These are phyloP conservation scores for Ascodesmis nigricans DNA, from an alignment of 495 filamentous ascomycete genomes.

Conservation along the genomic window DNA sequence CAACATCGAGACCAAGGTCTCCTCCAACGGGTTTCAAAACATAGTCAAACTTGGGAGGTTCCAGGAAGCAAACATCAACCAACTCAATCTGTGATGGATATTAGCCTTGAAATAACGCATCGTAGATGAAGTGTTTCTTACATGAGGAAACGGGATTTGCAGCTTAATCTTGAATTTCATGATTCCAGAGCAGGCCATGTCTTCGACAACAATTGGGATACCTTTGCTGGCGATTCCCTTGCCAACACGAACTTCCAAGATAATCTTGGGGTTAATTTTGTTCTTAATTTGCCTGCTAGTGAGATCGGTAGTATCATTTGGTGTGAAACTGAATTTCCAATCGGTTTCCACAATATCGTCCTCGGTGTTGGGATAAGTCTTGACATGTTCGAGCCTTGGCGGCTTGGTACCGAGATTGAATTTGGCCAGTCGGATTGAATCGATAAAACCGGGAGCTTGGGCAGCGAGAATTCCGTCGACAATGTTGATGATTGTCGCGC, in stretches of 20 bases:
- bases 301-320: constrained; percentile 79
- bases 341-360: constrained; percentile 96
- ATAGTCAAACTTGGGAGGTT: constrained; percentile 62
- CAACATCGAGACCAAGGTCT: constrained; percentile 95
- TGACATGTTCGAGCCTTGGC: constrained; percentile 87
- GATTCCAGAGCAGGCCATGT: constrained; percentile 81
- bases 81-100: constrained; percentile 15
- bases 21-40: constrained; percentile 94
- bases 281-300: constrained; percentile 74
- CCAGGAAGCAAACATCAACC: constrained; percentile 23
- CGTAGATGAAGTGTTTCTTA: constrained; percentile 21
- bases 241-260: constrained; percentile 77
- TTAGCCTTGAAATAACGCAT: constrained; percentile 2
- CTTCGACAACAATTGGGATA: constrained; percentile 89
- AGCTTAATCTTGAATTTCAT: constrained; percentile 97
- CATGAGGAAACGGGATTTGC: constrained; percentile 83
- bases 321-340: constrained; percentile 98
- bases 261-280: constrained; percentile 91
- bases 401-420: constrained; percentile 90
- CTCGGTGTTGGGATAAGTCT: constrained; percentile 88
- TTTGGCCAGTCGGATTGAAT: constrained; percentile 72
- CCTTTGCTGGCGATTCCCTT: constrained; percentile 92
- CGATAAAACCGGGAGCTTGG: constrained; percentile 73
- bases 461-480: constrained; percentile 91
- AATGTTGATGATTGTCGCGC: constrained; percentile 70